These are phyloP conservation scores for Cryptococcus maquisensis DNA, from an alignment of 1,284 basidiomycete species.

Conservation along the genomic window DNA sequence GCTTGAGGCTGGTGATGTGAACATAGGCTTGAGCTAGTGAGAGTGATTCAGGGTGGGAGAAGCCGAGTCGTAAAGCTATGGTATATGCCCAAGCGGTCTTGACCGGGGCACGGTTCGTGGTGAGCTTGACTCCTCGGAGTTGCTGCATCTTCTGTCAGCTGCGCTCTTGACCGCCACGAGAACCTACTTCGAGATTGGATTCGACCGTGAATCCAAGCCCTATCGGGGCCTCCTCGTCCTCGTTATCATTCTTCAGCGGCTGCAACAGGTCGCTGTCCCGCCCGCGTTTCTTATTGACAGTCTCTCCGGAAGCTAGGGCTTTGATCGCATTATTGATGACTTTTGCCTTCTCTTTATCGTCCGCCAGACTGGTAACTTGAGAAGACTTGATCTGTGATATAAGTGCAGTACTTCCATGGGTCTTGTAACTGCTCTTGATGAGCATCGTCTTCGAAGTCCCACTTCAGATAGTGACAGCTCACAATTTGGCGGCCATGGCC, in stretches of 20 bases:
- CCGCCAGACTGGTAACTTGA: constrained; percentile 59
- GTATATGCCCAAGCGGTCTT: constrained; percentile 90
- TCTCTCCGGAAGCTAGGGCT: constrained; percentile 41
- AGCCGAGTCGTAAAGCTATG: constrained; percentile 79
- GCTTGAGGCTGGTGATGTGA: constrained; percentile 79
- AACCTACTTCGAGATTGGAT: constrained; percentile 34
- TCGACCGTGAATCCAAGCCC: constrained; percentile 35
- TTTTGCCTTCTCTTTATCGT: constrained; percentile 66
- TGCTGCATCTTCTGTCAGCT: neutral
- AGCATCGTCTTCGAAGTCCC: neutral
- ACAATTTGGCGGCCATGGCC: constrained; percentile 72
- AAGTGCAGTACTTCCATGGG: constrained; percentile 60
- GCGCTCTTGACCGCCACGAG: neutral
- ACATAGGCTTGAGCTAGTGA: constrained; percentile 65
- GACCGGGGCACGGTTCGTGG: constrained; percentile 84
- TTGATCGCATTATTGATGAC: constrained; percentile 61
- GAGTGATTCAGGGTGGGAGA: constrained; percentile 78
- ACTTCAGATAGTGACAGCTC: constrained; percentile 23
- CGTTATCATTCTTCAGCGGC: constrained; percentile 19
- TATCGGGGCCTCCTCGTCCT: constrained; percentile 13
- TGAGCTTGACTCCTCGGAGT: constrained; percentile 24
- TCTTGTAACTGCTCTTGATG: constrained; percentile 62
- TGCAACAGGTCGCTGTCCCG: constrained; percentile 29
- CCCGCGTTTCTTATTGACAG: constrained; percentile 26
- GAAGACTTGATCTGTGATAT: constrained; percentile 60